Conservation (phyloP, 2,329 filamentous ascomycete species). For the Ascomycota sp. region DNA sequence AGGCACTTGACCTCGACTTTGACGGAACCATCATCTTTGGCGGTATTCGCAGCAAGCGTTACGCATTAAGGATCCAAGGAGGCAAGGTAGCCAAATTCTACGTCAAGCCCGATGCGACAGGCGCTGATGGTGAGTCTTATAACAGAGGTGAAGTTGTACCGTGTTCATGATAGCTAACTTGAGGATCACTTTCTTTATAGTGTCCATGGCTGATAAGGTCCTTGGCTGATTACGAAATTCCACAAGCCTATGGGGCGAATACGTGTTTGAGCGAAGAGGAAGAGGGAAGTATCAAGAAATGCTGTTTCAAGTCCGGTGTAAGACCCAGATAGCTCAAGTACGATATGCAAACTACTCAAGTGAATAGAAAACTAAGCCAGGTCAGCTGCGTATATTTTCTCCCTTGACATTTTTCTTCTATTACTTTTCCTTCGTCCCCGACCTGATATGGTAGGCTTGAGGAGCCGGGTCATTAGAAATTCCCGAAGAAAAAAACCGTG, state of each 20-base stretch:
- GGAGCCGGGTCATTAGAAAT: no score
- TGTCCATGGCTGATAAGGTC: constrained; percentile 31
- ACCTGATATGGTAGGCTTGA: no score
- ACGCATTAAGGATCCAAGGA: constrained; percentile 63
- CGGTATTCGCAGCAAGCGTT: constrained; percentile 66
- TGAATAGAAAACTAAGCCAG: no score
- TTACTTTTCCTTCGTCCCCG: no score
- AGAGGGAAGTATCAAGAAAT: neutral
- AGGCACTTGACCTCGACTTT: constrained; percentile 65
- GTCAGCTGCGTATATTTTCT: no score
- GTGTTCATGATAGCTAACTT: neutral
- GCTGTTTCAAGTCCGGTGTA: neutral
- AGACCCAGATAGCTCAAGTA: no score
- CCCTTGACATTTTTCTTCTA: no score
- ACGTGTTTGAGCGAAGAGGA: neutral
- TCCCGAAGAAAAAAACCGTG: no score
- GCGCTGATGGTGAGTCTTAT: constrained; percentile 44
- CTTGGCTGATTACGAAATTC: constrained; percentile 9
- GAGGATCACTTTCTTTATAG: constrained; percentile 8
- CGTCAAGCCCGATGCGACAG: constrained; percentile 78
- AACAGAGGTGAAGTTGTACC: neutral
- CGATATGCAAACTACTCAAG: no score
- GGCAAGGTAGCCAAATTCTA: constrained; percentile 67
- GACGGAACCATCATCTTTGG: constrained; percentile 67
- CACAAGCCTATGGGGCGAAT: neutral